Percentiles rank a stretch among this genome's conserved stretches.
Evolutionary conservation across 2,329 filamentous ascomycete species (phyloP).

Genomic region (Penicillium sp.): DNA sequence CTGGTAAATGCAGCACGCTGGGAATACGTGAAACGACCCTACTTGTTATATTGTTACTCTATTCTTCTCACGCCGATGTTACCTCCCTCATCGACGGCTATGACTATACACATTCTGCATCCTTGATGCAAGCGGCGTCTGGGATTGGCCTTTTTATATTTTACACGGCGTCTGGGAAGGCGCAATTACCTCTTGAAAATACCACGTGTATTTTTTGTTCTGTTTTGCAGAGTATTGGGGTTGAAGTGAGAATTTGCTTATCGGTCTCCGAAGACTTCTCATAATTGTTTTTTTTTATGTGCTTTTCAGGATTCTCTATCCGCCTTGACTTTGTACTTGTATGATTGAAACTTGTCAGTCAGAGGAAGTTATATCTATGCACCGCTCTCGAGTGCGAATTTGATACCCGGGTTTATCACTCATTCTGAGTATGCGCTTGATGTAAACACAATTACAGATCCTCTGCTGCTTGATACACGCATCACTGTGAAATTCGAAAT

Average conservation of each 20-base stretch:
- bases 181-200: not conserved
- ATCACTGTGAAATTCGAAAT: too few species aligned
- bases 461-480: too few species aligned
- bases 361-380: constrained; percentile 11
- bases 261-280: not conserved
- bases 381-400: constrained; percentile 14
- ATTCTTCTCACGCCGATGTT: constrained; percentile 17
- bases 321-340: constrained; percentile 16
- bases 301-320: not conserved
- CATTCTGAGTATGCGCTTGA: not conserved
- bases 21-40: constrained; percentile 15
- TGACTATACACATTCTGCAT: constrained; percentile 13
- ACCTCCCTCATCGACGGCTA: constrained; percentile 6
- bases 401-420: constrained; percentile 17
- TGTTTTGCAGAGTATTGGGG: constrained; percentile 13
- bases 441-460: not conserved
- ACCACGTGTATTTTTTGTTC: constrained; percentile 5
- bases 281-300: not conserved
- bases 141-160: constrained; percentile 5
- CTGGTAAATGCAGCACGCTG: not conserved
- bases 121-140: constrained; percentile 16
- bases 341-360: constrained; percentile 14
- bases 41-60: constrained; percentile 3
- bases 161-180: constrained; percentile 10
- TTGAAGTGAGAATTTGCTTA: not conserved